Evolutionary conservation across 768 basidiomycete genomes (phyloP), one percentile per base, ranked within the genome.

Genomic region (Ramaria sp.): DNA sequence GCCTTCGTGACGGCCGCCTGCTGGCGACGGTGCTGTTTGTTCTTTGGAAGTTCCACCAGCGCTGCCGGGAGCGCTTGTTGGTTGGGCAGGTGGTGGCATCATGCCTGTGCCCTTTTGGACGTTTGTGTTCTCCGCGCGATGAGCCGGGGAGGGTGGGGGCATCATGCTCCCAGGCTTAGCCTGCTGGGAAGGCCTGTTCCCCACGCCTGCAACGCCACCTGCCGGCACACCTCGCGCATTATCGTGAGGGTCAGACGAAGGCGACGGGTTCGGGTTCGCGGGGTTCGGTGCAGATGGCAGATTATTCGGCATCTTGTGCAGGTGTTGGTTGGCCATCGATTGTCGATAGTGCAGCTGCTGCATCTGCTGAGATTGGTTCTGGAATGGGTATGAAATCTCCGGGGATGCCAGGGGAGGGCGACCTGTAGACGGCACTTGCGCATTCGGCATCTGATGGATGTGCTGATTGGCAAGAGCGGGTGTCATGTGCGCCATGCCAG

Each of bases 71-170:
- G 53, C 51, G 53, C 45, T 63, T 46, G 39, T 43, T 43, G 58
- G 49, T 53, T 57, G 43, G 45, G 57, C 33, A 51, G 60, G 48
- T 61, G 64, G 39, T 63, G 69, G 13, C 55, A 57, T 57, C 55
- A 57, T 57, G n/a, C 64, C 65, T 34, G 60, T 47, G 54, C 63
- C 59, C 42, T 63, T 46, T 33, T 59, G 60, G 1, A 59, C 59
- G 37, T 64, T 64, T 39, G 54, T 53, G 20, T 54, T 59, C 64
- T 64, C 50, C 61, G 71, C 12, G 34, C 55, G 45, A 20, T 57
- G 71, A 1, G 72, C 74, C 41, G 81, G 78, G 5, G 80, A 80
- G 4, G 79, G 77, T 11, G 77, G 80, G 0, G 79, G 79, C 1
- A 59, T 50, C 64, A 65, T 65, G 7, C 60, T 49, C 6, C 60